phyloP scores from a whole-genome alignment of 805 yeast species.

The Wickerhamomyces strasburgensis region DNA sequence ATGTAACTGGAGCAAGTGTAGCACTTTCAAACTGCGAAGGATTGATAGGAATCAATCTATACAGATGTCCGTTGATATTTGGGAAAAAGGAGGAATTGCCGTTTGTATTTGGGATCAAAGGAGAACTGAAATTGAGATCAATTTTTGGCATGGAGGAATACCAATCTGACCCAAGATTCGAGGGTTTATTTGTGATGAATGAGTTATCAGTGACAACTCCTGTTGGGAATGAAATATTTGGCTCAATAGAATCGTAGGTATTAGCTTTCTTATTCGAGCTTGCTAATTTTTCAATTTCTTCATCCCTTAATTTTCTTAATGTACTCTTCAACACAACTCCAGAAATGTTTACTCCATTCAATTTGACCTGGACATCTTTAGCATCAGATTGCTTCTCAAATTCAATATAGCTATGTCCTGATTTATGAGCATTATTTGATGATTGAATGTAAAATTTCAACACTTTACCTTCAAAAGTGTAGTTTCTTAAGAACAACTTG shows the following conservation, averaged over 20 bases:
- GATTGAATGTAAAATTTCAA: constrained; percentile 14
- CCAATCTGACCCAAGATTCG: too few relatives aligned
- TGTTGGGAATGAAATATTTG: too few relatives aligned
- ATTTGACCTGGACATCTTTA: constrained; percentile 15
- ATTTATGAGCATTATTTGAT: constrained; percentile 6
- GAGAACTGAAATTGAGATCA: too few relatives aligned
- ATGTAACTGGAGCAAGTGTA: neutral
- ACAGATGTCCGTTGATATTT: constrained; percentile 2
- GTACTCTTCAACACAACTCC: constrained; percentile 16
- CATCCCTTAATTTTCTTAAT: constrained; percentile 6
- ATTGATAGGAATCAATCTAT: constrained; percentile 1
- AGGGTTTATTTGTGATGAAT: too few relatives aligned
- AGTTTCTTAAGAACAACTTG: constrained; percentile 22
- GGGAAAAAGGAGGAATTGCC: neutral
- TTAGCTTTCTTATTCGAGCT: too few relatives aligned
- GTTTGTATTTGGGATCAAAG: too few relatives aligned
- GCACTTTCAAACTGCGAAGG: neutral
- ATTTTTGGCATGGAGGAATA: too few relatives aligned
- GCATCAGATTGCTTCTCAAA: constrained; percentile 24
- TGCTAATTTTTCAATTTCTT: constrained; percentile 2
- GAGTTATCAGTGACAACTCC: too few relatives aligned
- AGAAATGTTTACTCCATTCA: constrained; percentile 23
- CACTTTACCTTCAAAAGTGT: constrained; percentile 19
- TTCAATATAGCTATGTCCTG: constrained; percentile 21
- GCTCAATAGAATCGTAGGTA: too few relatives aligned